Evolutionary conservation across 2,329 filamentous ascomycete genomes (phyloP), one percentile per base, ranked within the genome.

Genomic region (Dothideomycetidae sp.): DNA sequence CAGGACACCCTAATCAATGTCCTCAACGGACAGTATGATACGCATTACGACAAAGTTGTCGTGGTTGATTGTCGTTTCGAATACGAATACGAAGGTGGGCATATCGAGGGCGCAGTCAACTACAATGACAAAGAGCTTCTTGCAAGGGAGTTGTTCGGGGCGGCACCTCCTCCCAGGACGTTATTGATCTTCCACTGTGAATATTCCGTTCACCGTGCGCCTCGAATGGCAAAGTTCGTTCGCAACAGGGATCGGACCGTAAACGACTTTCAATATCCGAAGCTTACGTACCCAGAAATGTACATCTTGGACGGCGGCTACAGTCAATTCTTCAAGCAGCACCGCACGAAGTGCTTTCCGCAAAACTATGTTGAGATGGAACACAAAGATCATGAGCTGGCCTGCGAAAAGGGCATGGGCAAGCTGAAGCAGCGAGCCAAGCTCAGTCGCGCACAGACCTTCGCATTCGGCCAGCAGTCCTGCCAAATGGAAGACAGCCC

Each of bases 311-410:
- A 96, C 47, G 90, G 90, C 43, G 90, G 90, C 30, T 98, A 98
- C 64, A 93, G 85, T 58, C 76, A 76, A 17, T 98, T 98, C 67
- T 98, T 88, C 57, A 65, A 72, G 15, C 68, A 82, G 46, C 76
- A 93, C 57, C 76, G 77, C 36, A 63, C 70, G 32, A 76, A 86
- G 43, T 98, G 90, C 67, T 90, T 78, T 50, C 90, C 90, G 14
- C 86, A 93, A 52, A 85, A 88, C 54, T 98, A 98, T 54, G 83
- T 98, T 42, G 85, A 90, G 60, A 98, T 98, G 90, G 81, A 78
- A 47, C 83, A 81, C 46, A 81, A 88, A 55, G 83, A 88, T 56
- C 86, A 98, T 60, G 81, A 84, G 50, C 78, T 77, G 51, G 90
- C 86, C 30, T 96, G 90, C 57, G 90, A 98, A 64, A 81, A 84